Base-by-base conservation (phyloP, 2,329 filamentous ascomycete species). In the Pezicula neosporulosa region DNA sequence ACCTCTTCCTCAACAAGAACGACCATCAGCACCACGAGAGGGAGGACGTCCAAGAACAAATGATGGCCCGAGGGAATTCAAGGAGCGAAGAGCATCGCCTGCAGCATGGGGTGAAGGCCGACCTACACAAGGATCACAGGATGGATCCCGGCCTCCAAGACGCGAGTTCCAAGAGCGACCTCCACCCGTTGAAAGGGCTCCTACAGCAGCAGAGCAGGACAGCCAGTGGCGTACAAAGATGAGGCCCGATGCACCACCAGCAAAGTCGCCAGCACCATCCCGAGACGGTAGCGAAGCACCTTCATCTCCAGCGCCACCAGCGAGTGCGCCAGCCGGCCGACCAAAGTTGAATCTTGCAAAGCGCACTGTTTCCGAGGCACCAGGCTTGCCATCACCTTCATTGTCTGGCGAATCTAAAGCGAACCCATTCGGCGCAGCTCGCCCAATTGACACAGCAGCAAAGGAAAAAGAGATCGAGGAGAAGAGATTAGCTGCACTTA, bases 141-240 rank as follows among this genome's bases (percentile, higher is more conserved):
- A 91, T 56, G 89, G 87, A 28, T 90, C 90, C 21, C 82, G 89
- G 56, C 89, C 89, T 55, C 89, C 90, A 38, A 83, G 88, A 65
- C 83, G 87, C 64, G 88, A 92, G 62, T 89, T 89, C 67, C 77
- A 81, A 55, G 86, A 90, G 56, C 82, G 85, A 55, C 82, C 30
- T 33, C 30, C 85, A 12, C 78, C 79, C 47, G 69, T 76, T 15
- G 87, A 90, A 67, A 82, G 89, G 61, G 78, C 79, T 47, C 89
- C 88, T 19, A 97, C 89, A 51, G 94, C 94, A 38, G 89, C 94
- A 46, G 94, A 99, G 54, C 83, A 89, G 66, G 94, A 97, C 68
- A 95, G 85, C 73, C 86, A 96, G 72, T 99, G 94, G 94, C 87
- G 94, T 63, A 78, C 81, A 60, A 89, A 82, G 71, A 97, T 97